A percentile compares a stretch with the other conserved stretches of the same genome.
These are phyloP conservation scores for Zygoascus meyerae DNA, from an alignment of 1,139 yeast species.

Conservation along the genomic window DNA sequence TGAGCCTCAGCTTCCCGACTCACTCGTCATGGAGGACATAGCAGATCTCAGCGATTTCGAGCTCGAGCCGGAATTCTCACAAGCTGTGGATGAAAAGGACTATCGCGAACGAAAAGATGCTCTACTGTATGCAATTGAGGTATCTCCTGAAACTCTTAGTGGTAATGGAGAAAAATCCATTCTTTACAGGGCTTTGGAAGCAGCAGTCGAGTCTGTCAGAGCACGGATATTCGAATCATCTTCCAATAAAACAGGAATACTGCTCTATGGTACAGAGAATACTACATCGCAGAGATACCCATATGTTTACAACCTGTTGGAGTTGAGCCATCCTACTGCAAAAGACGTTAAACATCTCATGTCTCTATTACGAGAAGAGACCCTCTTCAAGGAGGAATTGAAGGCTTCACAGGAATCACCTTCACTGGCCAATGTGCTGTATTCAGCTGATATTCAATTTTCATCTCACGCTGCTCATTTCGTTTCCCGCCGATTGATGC, in stretches of 20 bases:
- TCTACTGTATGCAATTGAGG: conserved; percentile 34
- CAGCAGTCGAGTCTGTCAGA: conserved; percentile 30
- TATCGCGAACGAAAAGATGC: conserved; percentile 30
- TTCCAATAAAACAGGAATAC: conserved; percentile 31
- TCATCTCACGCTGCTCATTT: conserved; percentile 16
- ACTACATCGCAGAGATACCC: conserved; percentile 19
- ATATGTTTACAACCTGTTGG: conserved; percentile 24
- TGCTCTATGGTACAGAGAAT: conserved; percentile 30
- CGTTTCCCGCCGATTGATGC: conserved; percentile 37
- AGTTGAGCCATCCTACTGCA: conserved; percentile 30
- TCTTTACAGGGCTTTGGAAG: conserved; percentile 26
- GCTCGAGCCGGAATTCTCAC: conserved; percentile 2
- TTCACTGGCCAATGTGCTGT: conserved; percentile 26
- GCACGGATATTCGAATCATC: conserved; percentile 29
- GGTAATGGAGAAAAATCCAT: conserved; percentile 15
- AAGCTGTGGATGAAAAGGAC: neutral
- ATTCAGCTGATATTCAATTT: conserved; percentile 27
- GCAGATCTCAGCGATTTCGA: conserved; percentile 3
- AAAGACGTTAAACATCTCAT: conserved; percentile 25
- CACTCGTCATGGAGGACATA: neutral
- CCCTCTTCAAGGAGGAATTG: conserved; percentile 4
- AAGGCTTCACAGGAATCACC: neutral
- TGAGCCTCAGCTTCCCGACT: too few species aligned
- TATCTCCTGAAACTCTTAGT: conserved; percentile 30
- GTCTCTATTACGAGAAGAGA: conserved; percentile 24